Base-by-base conservation (phyloP, 441 rosid species). In the Arabidopsis hybrid region DNA sequence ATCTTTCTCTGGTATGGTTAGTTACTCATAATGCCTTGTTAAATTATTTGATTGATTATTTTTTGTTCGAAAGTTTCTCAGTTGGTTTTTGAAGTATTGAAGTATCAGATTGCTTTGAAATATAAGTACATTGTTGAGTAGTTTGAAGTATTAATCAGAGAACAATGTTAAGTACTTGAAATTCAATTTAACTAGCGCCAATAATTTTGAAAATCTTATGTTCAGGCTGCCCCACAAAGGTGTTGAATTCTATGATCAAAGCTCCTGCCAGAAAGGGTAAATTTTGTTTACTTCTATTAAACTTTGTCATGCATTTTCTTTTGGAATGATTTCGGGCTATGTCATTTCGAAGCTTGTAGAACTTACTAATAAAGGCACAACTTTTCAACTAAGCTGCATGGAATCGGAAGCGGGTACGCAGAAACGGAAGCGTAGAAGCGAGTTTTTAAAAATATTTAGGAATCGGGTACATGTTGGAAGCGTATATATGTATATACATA, bases 221-320 rank as follows among this genome's bases (percentile, higher is more conserved):
- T 10, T 56, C 89, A 94, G 97, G 97, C 88, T 61, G 88, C 91
- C 50, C 84, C 13, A 29, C 29, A 86, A 91, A 91, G 80, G 92
- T 83, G 62, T 87, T 94, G 8, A 90, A 82, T 69, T 77, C 97
- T 16, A 89, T 92, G 51, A 88, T 94, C 65, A 92, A 91, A 75
- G 94, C 91, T 60, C 89, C 94, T 56, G 86, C 90, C 42, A 87
- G 86, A 90, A 95, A 89, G 82, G 92, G 97, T 92, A 79, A 51
- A 2, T 8, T 64, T 35, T 4, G 52, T 29, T 21, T 49, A 6
- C 58, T 45, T 69, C 12, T 69, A 5, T 2, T 12, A 14, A 2
- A 2, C 26, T n/a, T 45, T 60, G 6, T 45, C 50, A 43, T 51
- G 34, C 40, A 51, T 8, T 40, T 31, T 38, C 46, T n/a, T 60